Percentiles rank a stretch among this genome's conserved stretches.
Conservation (phyloP, 2,329 filamentous ascomycete species). For the Coniella vitis region DNA sequence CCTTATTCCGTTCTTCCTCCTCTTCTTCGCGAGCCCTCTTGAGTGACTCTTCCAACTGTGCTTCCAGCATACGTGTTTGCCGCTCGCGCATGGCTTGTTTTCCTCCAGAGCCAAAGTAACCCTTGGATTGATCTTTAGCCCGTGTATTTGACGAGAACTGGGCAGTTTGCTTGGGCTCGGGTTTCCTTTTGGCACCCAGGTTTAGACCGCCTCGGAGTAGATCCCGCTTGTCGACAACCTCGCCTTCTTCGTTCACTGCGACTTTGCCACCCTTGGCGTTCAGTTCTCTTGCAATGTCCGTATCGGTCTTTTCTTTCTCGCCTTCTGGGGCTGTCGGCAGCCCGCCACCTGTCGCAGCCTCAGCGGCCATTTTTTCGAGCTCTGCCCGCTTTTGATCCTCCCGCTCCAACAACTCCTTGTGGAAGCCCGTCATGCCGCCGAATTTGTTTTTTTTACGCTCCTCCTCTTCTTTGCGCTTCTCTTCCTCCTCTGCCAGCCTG, state of each 20-base stretch:
- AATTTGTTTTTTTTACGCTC: slow-evolving; percentile 58
- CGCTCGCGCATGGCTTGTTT: slow-evolving; percentile 66
- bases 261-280: slow-evolving; percentile 56
- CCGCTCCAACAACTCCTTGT: slow-evolving; percentile 64
- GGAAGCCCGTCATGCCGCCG: slow-evolving; percentile 72
- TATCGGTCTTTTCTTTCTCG: slow-evolving; percentile 47
- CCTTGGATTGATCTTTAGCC: slow-evolving; percentile 25
- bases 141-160: slow-evolving; percentile 22
- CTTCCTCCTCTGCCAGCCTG: slow-evolving; percentile 61
- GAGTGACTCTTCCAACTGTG: slow-evolving; percentile 65
- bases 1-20: slow-evolving; percentile 52
- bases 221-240: slow-evolving; percentile 79
- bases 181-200: slow-evolving; percentile 56
- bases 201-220: slow-evolving; percentile 71
- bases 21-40: slow-evolving; percentile 68
- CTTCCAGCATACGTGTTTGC: slow-evolving; percentile 72
- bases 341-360: slow-evolving; percentile 37
- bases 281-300: slow-evolving; percentile 60
- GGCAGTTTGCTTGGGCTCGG: slow-evolving; percentile 26
- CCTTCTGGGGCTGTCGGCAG: slow-evolving; percentile 26
- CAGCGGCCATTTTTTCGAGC: slow-evolving; percentile 60
- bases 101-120: slow-evolving; percentile 39
- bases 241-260: slow-evolving; percentile 72
- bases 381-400: slow-evolving; percentile 65
- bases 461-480: slow-evolving; percentile 57